Evolutionary conservation across 2,329 filamentous ascomycete species (phyloP).

Genomic region (Passalora sequoiae): DNA sequence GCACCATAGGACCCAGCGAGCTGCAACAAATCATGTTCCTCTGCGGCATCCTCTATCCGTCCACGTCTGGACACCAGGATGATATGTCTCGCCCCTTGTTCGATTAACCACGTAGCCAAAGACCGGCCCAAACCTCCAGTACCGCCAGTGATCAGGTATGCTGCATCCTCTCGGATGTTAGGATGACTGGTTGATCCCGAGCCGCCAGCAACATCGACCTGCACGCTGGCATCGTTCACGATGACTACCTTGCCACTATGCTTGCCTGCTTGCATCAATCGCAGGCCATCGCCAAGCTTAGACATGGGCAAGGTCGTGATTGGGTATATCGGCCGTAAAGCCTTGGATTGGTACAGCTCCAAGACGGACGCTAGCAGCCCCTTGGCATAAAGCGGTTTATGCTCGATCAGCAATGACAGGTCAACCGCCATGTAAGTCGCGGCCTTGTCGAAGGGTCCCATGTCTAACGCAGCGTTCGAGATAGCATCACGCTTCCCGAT

Average conservation of each 20-base stretch:
- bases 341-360: slow-evolving; percentile 16
- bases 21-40: too few species aligned
- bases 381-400: too few species aligned
- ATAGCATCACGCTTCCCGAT: slow-evolving; percentile 23
- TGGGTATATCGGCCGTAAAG: slow-evolving; percentile 2
- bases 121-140: slow-evolving; percentile 11
- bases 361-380: slow-evolving; percentile 9
- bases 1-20: too few species aligned
- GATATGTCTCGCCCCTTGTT: slow-evolving; percentile 10
- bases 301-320: slow-evolving; percentile 14
- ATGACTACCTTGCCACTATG: slow-evolving; percentile 15
- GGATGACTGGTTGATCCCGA: neutral
- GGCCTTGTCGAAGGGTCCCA: slow-evolving; percentile 12
- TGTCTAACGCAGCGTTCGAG: slow-evolving; percentile 16
- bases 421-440: slow-evolving; percentile 8
- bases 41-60: too few species aligned
- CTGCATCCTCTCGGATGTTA: slow-evolving; percentile 1
- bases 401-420: slow-evolving; percentile 17
- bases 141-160: slow-evolving; percentile 13
- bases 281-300: slow-evolving; percentile 19
- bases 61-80: too few species aligned
- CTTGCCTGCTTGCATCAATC: slow-evolving; percentile 13
- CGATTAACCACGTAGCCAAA: slow-evolving; percentile 9
- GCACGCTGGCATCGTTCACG: too few species aligned
- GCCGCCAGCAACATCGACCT: neutral